A percentile compares a stretch with the other conserved stretches of the same genome.
Conservation (phyloP, 805 yeast species). For the Wickerhamomyces bovis region DNA sequence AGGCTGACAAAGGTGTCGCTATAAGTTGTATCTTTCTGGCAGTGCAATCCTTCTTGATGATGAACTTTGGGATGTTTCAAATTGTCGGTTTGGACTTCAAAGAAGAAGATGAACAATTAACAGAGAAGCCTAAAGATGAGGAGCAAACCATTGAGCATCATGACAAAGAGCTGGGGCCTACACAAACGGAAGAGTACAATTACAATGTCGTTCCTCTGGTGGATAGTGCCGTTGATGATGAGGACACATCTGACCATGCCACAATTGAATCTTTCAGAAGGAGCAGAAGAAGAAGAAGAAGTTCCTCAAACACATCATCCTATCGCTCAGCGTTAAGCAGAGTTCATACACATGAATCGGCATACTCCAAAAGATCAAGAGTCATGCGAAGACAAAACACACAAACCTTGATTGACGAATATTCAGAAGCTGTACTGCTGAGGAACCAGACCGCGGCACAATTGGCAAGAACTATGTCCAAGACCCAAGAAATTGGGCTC, state of each 20-base stretch:
- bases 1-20: constrained; percentile 45
- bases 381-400: constrained; percentile 11
- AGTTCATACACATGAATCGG: constrained; percentile 9
- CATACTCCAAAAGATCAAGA: constrained; percentile 16
- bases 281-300: background rate
- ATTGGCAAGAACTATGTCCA: constrained; percentile 15
- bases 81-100: constrained; percentile 67
- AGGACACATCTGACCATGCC: background rate
- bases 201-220: background rate
- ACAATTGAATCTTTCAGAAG: background rate
- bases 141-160: constrained; percentile 1
- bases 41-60: constrained; percentile 55
- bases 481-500: constrained; percentile 19
- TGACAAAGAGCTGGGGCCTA: background rate
- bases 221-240: background rate
- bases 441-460: constrained; percentile 7
- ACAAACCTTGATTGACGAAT: constrained; percentile 17
- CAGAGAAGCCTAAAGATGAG: constrained; percentile 4
- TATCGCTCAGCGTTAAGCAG: background rate
- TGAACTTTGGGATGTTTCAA: constrained; percentile 71
- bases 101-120: constrained; percentile 3
- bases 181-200: background rate
- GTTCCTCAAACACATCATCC: constrained; percentile 1
- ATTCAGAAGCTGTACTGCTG: constrained; percentile 20
- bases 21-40: constrained; percentile 42